Evolutionary conservation across 2,329 filamentous ascomycete genomes (phyloP).

Genomic region (Sarocladium oryzae): DNA sequence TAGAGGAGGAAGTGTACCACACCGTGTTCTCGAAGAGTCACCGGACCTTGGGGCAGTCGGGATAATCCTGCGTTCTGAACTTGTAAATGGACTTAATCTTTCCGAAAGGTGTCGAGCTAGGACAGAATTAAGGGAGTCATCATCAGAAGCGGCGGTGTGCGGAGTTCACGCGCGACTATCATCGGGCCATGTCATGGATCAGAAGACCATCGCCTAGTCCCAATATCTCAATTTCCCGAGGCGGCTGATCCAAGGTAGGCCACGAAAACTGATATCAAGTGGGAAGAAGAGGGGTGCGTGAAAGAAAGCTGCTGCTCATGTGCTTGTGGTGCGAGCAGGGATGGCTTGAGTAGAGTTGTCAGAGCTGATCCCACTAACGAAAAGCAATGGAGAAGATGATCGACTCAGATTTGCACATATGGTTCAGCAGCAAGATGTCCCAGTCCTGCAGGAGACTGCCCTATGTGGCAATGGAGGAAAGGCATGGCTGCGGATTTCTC

Average conservation of each 20-base stretch:
- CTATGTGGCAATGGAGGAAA: neutral
- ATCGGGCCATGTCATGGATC: slow-evolving; percentile 5
- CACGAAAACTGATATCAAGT: neutral
- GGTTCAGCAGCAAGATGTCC: neutral
- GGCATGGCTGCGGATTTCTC: neutral
- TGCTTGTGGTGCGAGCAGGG: too few relatives aligned
- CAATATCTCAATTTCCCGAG: neutral
- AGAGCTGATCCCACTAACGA: neutral
- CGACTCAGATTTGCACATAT: neutral
- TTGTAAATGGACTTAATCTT: too few relatives aligned
- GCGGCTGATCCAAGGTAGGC: neutral
- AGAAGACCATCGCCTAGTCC: slow-evolving; percentile 1
- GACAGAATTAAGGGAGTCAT: neutral
- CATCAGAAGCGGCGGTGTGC: neutral
- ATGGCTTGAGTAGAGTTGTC: too few relatives aligned
- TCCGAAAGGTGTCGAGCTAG: neutral
- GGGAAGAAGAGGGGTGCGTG: neutral
- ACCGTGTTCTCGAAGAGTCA: slow-evolving; percentile 1
- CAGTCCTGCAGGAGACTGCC: neutral
- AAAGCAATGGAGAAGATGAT: neutral
- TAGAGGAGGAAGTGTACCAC: slow-evolving; percentile 4
- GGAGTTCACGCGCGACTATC: slow-evolving; percentile 7
- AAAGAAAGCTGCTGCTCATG: neutral
- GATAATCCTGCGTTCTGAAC: too few relatives aligned
- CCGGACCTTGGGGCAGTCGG: neutral